Base-by-base conservation (phyloP, 2,329 filamentous ascomycete species). In the Ceratocystiopsis minuta region DNA sequence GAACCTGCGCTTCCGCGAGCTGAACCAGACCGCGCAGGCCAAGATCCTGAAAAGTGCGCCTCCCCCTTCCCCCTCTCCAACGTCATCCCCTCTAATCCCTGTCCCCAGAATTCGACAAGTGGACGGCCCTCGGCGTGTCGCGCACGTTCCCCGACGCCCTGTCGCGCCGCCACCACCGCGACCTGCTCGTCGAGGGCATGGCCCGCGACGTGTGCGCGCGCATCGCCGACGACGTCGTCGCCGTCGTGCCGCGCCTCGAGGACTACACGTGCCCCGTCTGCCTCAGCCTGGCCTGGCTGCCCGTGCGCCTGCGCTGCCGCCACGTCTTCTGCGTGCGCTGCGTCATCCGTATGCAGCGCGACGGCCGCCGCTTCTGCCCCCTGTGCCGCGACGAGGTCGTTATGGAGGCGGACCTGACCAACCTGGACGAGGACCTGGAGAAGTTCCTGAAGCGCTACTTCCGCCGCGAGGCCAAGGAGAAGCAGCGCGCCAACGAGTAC, bases 311-410 rank as follows among this genome's bases (percentile, higher is more conserved):
- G 32, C 67, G 70, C 14, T 93, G 85, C 57, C 62, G 69, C 24
- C 83, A 90, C 50, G 62, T 87, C 14, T 87, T 88, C 54, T 93
- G 85, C 60, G 88, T 90, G 43, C 69, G 81, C 3, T 93, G 85
- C 54, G 67, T 88, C 39, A 76, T 92, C 47, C 75, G 82, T 51
- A 74, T 93, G 61, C 84, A 90, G 55, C 73, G 75, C 37, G 71
- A 74, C 34, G 66, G 68, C 45, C 75, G 80, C 53, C 68, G 69
- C 34, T 64, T 72, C 40, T 93, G 85, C 53, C 84, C 85, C 0
- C 63, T 90, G 42, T 93, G 85, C 55, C 69, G 86, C 44, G 69
- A 73, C 16, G 69, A 78, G 44, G 80, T 78, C 0, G 72, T 92
- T 12, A 68, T 83, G 62, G 62, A 68, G 44, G 83, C 84, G 1